Conservation (phyloP, 2,329 filamentous ascomycete species). For the Venturia effusa region DNA sequence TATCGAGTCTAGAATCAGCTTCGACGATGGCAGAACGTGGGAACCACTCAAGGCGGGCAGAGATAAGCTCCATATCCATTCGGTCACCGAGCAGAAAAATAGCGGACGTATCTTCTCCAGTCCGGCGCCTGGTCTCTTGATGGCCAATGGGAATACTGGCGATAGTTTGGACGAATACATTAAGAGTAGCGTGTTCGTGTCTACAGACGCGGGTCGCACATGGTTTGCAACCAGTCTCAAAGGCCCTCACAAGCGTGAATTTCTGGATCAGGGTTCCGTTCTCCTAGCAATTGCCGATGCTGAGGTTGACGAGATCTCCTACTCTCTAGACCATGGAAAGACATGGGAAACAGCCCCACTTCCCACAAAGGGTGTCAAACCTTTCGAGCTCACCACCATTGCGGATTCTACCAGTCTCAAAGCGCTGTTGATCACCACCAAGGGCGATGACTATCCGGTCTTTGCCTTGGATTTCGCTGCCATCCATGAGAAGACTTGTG, state of each 20-base stretch:
- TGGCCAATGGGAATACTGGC: constrained; percentile 89
- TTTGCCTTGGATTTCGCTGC: constrained; percentile 75
- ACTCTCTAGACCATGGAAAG: constrained; percentile 83
- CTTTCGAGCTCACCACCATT: constrained; percentile 70
- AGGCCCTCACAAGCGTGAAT: constrained; percentile 89
- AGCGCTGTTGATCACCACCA: constrained; percentile 63
- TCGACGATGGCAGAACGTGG: constrained; percentile 88
- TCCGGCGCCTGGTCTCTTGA: constrained; percentile 81
- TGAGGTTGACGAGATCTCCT: constrained; percentile 54
- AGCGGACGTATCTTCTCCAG: constrained; percentile 84
- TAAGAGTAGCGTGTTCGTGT: constrained; percentile 75
- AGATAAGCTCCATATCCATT: constrained; percentile 74
- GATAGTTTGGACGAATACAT: constrained; percentile 57
- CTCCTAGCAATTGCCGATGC: constrained; percentile 70
- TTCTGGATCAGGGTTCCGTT: constrained; percentile 86
- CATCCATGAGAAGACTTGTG: constrained; percentile 70
- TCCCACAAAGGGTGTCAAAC: constrained; percentile 58
- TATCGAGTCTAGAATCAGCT: constrained; percentile 73
- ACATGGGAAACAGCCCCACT: constrained; percentile 67
- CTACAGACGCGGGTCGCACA: constrained; percentile 77
- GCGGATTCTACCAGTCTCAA: constrained; percentile 88
- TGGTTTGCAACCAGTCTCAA: constrained; percentile 62
- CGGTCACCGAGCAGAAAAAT: constrained; percentile 75
- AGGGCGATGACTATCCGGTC: constrained; percentile 48
- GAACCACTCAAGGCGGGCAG: constrained; percentile 58